Evolutionary conservation across 2,329 filamentous ascomycete genomes (phyloP).

Genomic region (Lithohypha guttulata): DNA sequence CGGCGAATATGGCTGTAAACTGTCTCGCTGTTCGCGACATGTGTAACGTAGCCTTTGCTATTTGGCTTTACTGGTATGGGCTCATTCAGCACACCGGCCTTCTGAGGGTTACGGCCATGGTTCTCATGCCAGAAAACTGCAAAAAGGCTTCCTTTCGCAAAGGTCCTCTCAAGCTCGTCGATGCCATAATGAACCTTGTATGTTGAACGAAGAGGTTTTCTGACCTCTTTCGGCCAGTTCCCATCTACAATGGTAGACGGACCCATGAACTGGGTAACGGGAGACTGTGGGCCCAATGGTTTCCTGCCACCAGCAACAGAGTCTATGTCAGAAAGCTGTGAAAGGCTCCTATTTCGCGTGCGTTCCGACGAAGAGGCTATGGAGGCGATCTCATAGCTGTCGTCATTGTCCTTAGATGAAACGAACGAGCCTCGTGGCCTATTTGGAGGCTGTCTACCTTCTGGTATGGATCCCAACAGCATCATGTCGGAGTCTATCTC

Average conservation of each 20-base stretch:
- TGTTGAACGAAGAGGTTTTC: not conserved
- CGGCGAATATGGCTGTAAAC: conserved; percentile 8
- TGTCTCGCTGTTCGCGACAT: not conserved
- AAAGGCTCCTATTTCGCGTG: too few species aligned
- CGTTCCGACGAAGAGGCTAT: too few species aligned
- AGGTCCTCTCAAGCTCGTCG: not conserved
- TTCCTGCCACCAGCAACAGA: not conserved
- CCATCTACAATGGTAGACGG: not conserved
- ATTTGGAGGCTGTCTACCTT: too few species aligned
- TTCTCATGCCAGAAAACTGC: conserved; percentile 5
- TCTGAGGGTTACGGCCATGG: not conserved
- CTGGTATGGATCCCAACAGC: too few species aligned
- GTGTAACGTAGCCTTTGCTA: not conserved
- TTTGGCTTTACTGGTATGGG: not conserved
- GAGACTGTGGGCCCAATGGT: not conserved
- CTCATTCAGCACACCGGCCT: not conserved
- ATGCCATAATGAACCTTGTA: not conserved
- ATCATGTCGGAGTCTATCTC: too few species aligned
- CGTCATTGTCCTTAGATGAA: too few species aligned
- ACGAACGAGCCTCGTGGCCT: too few species aligned
- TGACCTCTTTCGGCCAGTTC: not conserved
- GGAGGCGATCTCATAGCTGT: too few species aligned
- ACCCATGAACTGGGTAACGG: not conserved
- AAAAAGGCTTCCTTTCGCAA: not conserved
- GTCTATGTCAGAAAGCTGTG: not conserved